A percentile compares a stretch with the other conserved stretches of the same genome.
Evolutionary conservation across 108 stramenopile genomes (phyloP).

Genomic region (Cyclotella cryptica): DNA sequence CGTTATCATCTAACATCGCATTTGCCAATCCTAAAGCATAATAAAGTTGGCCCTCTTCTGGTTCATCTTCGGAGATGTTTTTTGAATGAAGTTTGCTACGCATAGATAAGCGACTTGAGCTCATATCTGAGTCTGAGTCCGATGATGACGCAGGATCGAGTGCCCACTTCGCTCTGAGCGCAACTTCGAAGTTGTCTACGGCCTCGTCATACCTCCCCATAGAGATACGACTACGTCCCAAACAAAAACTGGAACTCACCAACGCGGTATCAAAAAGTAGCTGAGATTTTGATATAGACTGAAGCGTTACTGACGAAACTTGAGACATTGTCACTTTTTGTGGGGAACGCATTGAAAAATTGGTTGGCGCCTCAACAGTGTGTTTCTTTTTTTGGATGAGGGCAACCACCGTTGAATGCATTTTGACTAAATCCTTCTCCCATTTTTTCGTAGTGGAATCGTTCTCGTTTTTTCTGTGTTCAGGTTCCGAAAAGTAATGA

Average conservation of each 20-base stretch:
- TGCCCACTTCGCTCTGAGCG: slow-evolving; percentile 43
- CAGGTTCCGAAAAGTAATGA: slow-evolving; percentile 36
- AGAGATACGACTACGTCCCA: slow-evolving; percentile 32
- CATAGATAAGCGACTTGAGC: slow-evolving; percentile 14
- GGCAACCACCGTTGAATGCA: slow-evolving; percentile 35
- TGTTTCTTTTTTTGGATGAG: slow-evolving; percentile 40
- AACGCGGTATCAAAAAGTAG: slow-evolving; percentile 28
- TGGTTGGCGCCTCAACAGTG: neutral
- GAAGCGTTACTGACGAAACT: neutral
- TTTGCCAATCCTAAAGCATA: slow-evolving; percentile 48
- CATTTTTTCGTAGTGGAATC: slow-evolving; percentile 15
- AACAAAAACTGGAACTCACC: slow-evolving; percentile 33
- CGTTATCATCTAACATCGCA: slow-evolving; percentile 53
- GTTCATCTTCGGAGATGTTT: slow-evolving; percentile 36
- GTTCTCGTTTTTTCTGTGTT: slow-evolving; percentile 4
- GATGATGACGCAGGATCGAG: slow-evolving; percentile 51
- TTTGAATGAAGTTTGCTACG: slow-evolving; percentile 19
- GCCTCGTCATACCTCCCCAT: slow-evolving; percentile 42
- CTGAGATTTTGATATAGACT: neutral
- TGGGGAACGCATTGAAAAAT: neutral
- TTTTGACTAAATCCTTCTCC: slow-evolving; percentile 37
- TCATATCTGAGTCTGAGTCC: slow-evolving; percentile 49
- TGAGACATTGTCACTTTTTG: slow-evolving; percentile 21
- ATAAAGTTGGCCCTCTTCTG: slow-evolving; percentile 49
- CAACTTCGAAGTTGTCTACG: slow-evolving; percentile 39